Evolutionary conservation across 306 rosid genomes (phyloP), one percentile per base, ranked within the genome.

Genomic region (Trifolium subterraneum): DNA sequence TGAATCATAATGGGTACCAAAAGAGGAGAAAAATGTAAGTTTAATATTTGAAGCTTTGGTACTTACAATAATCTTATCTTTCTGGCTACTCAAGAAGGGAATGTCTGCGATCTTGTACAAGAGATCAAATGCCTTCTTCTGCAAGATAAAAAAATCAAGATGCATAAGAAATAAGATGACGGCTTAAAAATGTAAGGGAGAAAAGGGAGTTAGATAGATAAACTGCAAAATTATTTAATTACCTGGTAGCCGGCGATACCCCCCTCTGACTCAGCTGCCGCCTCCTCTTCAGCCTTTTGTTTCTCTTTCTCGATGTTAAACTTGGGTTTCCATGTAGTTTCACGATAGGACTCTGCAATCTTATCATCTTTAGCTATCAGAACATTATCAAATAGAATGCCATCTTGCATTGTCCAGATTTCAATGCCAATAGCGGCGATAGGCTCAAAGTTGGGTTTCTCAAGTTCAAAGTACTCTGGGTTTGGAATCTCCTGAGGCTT

Each of bases 331-430:
- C 99, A 94, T 22, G 87, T 73, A n/a, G 90, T 79, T 44, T 79
- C 93, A 16, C 99, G 74, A 65, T 90, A 92, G 33, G 96, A 84
- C 33, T 78, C 83, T 1, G 99, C 99, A 71, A 84, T 66, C 83
- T 86, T 90, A 77, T 90, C 97, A 68, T 92, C 96, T n/a, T 71
- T 77, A 0, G 90, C 87, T 10, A 94, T 92, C 78, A 94, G 68
- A 77, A 94, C 12, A 65, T 94, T 92, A 86, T 94, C 99, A 65
- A 94, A 94, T 82, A 94, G 74, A 35, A 94, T 86, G 51, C 99
- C 99, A 64, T 92, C 95, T 67, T 94, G 97, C 99, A 94, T 94
- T 42, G 99, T 94, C 99, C 99, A 94, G 36, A 94, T 94, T 82
- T 94, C 99, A 86, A 94, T 92, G 55, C 99, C 99, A 51, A 94